Conservation (phyloP, 23 red algal genomes). For the Gracilaria domingensis region DNA sequence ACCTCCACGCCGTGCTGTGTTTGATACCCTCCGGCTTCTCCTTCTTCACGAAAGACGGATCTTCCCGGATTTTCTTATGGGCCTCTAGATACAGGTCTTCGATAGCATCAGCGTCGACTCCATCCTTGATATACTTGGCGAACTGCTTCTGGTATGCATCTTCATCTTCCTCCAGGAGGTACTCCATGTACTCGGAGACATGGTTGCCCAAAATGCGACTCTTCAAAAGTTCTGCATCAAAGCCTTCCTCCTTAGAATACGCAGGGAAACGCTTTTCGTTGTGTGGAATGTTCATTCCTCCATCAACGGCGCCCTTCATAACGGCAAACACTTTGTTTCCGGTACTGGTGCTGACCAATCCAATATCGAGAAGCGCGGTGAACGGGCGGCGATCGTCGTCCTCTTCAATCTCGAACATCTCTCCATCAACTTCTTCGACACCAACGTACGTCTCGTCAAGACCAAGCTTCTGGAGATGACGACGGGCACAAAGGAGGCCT, state of each 20-base stretch:
- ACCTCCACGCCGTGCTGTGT: conserved; percentile 67
- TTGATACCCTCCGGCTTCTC: conserved; percentile 67
- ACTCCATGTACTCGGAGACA: conserved; percentile 94
- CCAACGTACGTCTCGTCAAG: conserved; percentile 92
- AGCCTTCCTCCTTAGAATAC: conserved; percentile 96
- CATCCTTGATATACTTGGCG: conserved; percentile 83
- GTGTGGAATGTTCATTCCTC: conserved; percentile 97
- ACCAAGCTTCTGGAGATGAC: conserved; percentile 85
- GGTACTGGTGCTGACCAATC: conserved; percentile 86
- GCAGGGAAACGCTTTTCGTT: conserved; percentile 98
- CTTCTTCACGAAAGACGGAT: conserved; percentile 78
- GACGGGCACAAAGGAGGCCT: conserved; percentile 89
- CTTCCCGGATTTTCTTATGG: conserved; percentile 90
- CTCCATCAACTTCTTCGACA: conserved; percentile 90
- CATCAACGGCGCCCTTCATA: conserved; percentile 99
- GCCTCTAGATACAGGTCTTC: conserved; percentile 92
- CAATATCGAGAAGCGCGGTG: conserved; percentile 92
- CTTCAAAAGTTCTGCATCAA: conserved; percentile 91
- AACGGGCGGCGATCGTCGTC: conserved; percentile 93
- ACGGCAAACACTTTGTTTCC: conserved; percentile 96
- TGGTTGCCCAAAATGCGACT: conserved; percentile 91
- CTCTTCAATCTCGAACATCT: conserved; percentile 96
- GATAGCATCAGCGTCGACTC: conserved; percentile 85
- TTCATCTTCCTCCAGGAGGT: conserved; percentile 93
- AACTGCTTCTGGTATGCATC: conserved; percentile 90